Conservation (phyloP, 768 basidiomycete species). For the Tremella yokohamensis region DNA sequence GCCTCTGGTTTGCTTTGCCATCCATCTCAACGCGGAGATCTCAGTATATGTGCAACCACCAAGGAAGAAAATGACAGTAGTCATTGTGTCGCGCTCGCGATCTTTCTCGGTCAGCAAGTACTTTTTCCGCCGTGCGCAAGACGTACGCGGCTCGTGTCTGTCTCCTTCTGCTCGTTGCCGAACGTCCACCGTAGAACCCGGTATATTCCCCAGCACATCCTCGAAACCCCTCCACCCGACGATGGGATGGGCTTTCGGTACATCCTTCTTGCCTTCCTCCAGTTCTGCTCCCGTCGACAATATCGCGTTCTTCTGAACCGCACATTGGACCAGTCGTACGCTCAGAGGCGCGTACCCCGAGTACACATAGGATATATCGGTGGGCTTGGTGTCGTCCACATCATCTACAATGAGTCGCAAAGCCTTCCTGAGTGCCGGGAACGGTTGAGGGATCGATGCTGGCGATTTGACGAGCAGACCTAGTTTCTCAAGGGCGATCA, state of each 20-base stretch:
- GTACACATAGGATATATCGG: conserved; percentile 93
- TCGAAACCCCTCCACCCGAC: conserved; percentile 98
- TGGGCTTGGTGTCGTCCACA: conserved; percentile 64
- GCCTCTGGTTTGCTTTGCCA: conserved; percentile 77
- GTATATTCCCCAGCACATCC: conserved; percentile 74
- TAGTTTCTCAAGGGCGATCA: conserved; percentile 52
- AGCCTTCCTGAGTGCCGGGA: conserved; percentile 68
- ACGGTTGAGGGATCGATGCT: conserved; percentile 62
- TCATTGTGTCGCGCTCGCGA: conserved; percentile 61
- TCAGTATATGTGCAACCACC: conserved; percentile 98
- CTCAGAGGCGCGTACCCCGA: conserved; percentile 95
- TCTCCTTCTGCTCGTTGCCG: conserved; percentile 47
- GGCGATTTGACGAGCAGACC: conserved; percentile 62
- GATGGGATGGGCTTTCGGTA: conserved; percentile 78
- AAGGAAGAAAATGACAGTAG: conserved; percentile 90
- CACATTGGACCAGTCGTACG: conserved; percentile 84
- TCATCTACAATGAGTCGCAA: conserved; percentile 88
- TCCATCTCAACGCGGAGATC: conserved; percentile 91
- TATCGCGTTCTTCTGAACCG: conserved; percentile 85
- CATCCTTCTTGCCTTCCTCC: conserved; percentile 52
- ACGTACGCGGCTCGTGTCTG: conserved; percentile 11
- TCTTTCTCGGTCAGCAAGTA: background rate
- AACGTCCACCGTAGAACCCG: conserved; percentile 82
- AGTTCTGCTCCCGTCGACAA: conserved; percentile 49
- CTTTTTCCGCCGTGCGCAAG: background rate